A percentile compares a stretch with the other conserved stretches of the same genome.
Conservation (phyloP, 2,329 filamentous ascomycete species). For the Penicillium sclerotiorum region DNA sequence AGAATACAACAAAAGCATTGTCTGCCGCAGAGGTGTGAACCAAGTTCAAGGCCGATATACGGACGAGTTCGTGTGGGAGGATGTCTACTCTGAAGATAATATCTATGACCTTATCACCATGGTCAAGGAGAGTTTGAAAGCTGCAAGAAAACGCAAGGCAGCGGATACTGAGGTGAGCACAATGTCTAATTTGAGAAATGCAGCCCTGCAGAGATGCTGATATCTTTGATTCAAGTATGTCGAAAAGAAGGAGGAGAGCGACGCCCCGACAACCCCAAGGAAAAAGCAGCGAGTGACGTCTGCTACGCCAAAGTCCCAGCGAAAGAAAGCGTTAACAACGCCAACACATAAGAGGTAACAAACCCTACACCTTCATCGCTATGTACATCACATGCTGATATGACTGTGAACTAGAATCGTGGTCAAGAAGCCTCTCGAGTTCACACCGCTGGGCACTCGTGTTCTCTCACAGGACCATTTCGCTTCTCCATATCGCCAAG, state of each 20-base stretch:
- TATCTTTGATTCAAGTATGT: conserved; percentile 34
- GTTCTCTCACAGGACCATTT: conserved; percentile 74
- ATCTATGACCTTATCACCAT: conserved; percentile 67
- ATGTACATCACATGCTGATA: conserved; percentile 20
- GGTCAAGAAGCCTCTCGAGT: conserved; percentile 87
- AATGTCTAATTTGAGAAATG: conserved; percentile 9
- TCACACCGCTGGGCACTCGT: conserved; percentile 91
- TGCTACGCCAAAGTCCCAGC: conserved; percentile 46
- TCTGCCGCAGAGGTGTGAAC: conserved; percentile 88
- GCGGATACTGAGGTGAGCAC: conserved; percentile 39
- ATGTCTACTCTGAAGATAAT: conserved; percentile 70
- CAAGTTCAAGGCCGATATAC: conserved; percentile 88
- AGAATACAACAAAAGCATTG: conserved; percentile 81
- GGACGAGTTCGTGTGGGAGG: conserved; percentile 88
- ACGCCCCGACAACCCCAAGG: conserved; percentile 54
- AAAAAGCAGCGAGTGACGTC: conserved; percentile 58
- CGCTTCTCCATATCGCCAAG: conserved; percentile 85
- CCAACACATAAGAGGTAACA: conserved; percentile 64
- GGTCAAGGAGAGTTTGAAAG: conserved; percentile 67
- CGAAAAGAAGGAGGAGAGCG: conserved; percentile 40
- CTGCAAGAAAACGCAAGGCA: conserved; percentile 60
- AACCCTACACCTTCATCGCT: neutral
- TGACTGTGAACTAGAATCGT: conserved; percentile 53
- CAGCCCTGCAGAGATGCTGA: conserved; percentile 3
- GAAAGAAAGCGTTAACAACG: conserved; percentile 55